phyloP scores from a whole-genome alignment of 352 stramenopile species.

The Phytophthora hibernalis region DNA sequence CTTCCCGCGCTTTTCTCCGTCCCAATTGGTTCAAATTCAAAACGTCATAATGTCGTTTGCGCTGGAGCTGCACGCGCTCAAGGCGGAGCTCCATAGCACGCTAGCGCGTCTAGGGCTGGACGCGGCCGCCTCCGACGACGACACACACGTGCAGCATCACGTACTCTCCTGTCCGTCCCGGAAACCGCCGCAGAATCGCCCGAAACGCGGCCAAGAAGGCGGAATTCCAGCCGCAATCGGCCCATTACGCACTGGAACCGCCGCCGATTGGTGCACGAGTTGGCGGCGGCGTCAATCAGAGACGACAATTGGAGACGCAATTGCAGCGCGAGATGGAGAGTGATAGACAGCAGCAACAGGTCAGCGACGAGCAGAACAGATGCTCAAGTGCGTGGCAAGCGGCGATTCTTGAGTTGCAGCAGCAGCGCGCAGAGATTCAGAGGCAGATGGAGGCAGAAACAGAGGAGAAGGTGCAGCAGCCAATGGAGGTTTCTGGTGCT shows the following conservation, averaged over 20 bases:
- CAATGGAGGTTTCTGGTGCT: background rate
- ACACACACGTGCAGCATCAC: background rate
- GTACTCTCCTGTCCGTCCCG: background rate
- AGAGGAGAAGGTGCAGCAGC: background rate
- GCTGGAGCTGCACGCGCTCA: conserved; percentile 67
- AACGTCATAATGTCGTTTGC: conserved; percentile 29
- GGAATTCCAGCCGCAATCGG: background rate
- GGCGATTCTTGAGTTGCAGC: conserved; percentile 54
- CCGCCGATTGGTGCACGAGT: conserved; percentile 45
- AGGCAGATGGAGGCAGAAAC: conserved; percentile 53
- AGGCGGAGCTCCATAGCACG: conserved; percentile 62
- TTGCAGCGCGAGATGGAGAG: conserved; percentile 44
- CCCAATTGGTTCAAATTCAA: conserved; percentile 36
- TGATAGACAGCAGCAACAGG: conserved; percentile 11
- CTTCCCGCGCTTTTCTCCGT: conserved; percentile 26
- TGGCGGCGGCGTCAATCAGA: conserved; percentile 38
- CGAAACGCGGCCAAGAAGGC: background rate
- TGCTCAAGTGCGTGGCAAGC: conserved; percentile 32
- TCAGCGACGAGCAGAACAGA: background rate
- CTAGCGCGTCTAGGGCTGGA: conserved; percentile 46
- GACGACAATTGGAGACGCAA: conserved; percentile 46
- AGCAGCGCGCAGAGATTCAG: conserved; percentile 52
- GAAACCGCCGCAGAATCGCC: background rate
- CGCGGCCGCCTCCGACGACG: background rate
- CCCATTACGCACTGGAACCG: conserved; percentile 34